Evolutionary conservation across 2,329 filamentous ascomycete genomes (phyloP), one percentile per base, ranked within the genome.

Genomic region (Sporothrix brunneoviolacea): DNA sequence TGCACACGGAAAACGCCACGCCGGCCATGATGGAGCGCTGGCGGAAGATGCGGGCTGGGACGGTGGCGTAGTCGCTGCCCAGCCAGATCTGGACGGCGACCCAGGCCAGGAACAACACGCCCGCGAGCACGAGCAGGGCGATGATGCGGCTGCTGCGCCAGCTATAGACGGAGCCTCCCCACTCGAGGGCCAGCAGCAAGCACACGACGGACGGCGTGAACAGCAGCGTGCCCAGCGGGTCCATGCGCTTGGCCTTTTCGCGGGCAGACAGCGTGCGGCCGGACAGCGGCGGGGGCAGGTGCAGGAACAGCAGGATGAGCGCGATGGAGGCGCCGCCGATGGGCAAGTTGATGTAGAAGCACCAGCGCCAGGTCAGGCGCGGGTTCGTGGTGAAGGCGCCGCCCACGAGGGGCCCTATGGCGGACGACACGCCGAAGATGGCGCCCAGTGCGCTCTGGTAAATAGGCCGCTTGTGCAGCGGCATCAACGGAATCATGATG

Each of bases 161-260:
- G 2, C 57, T 22, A 45, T 68, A 64, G 35, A 57, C 61, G 10
- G 55, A 61, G 19, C 65, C 67, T 46, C 67, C 67, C 69, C 69
- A 74, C 51, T 73, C 68, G 8, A 75, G 61, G 4, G 71, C 71
- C 18, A 75, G 60, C 2, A 73, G 58, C 8, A 73, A 65, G 51
- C 68, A 72, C 39, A 72, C 58, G 13, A 70, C 65, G 12, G 65
- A 50, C 9, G 58, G 55, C 27, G 58, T 46, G 27, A 61, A 52
- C 13, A 59, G 38, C 4, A 55, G 3, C 6, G 50, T 55, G 46
- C 58, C 60, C 28, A 53, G 16, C 3, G 51, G 39, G 41, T 61
- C 60, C 42, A 60, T 42, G 48, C 71, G 66, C 16, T 64, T 43
- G 10, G 71, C 24, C 55, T 70, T 70, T 54, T 69, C 63, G 16